phyloP scores from a whole-genome alignment of 305 asterid genomes.

The Fraxinus floribunda region DNA sequence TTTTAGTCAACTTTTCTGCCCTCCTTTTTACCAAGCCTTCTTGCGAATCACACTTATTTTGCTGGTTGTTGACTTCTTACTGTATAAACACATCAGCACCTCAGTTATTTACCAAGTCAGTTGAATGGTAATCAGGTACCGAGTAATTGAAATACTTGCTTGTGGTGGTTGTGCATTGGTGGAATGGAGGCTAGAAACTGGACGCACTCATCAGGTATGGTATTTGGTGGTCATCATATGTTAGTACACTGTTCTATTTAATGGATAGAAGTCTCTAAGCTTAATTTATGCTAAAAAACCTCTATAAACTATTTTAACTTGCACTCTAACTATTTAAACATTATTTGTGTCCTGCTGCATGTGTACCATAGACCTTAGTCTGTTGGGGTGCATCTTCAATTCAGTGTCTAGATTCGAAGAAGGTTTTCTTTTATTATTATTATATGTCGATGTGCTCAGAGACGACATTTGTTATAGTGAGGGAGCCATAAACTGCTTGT shows the following conservation, averaged over 20 bases:
- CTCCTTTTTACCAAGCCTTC: not conserved
- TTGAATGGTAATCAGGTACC: constrained; percentile 56
- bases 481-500: not conserved
- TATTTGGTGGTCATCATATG: constrained; percentile 9
- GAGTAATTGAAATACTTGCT: constrained; percentile 79
- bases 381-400: not conserved
- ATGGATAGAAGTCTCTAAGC: not conserved
- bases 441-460: not conserved
- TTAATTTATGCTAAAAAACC: not conserved
- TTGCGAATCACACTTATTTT: not conserved
- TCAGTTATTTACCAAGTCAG: not conserved
- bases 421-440: not conserved
- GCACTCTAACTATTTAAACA: not conserved
- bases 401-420: not conserved
- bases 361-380: not conserved
- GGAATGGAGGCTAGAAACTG: constrained; percentile 95
- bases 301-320: not conserved
- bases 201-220: constrained; percentile 91
- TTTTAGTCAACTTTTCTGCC: not conserved
- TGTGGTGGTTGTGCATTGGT: constrained; percentile 84
- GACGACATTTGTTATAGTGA: not conserved
- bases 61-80: not conserved
- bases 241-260: not conserved
- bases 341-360: not conserved
- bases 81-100: constrained; percentile 9